A percentile compares a stretch with the other conserved stretches of the same genome.
Evolutionary conservation across 2,329 filamentous ascomycete species (phyloP).

Genomic region (Colletotrichum godetiae): DNA sequence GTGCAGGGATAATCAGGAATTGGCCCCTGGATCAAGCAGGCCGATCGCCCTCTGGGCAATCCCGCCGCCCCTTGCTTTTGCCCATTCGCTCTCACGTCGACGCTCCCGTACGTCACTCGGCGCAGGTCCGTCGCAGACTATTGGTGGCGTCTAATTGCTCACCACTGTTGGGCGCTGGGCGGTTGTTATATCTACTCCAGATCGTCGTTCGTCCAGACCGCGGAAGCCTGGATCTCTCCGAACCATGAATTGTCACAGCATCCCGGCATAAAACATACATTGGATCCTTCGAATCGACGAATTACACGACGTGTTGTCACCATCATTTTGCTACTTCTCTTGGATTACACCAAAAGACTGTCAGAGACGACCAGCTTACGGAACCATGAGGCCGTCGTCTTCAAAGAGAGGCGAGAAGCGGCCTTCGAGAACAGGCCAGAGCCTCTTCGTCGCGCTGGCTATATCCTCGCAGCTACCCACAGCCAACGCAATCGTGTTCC

Average conservation of each 20-base stretch:
- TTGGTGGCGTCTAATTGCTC: slow-evolving; percentile 24
- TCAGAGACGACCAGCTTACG: not conserved
- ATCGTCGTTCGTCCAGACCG: slow-evolving; percentile 2
- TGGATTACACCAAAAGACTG: not conserved
- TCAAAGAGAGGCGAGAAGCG: slow-evolving; percentile 15
- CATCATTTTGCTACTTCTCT: not conserved
- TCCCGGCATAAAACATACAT: not conserved
- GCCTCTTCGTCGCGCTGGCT: slow-evolving; percentile 3
- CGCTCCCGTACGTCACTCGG: slow-evolving; percentile 34
- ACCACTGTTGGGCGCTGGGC: not conserved
- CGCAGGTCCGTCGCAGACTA: slow-evolving; percentile 13
- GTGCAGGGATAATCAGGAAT: slow-evolving; percentile 36
- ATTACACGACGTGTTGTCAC: not conserved
- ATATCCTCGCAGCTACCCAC: slow-evolving; percentile 18
- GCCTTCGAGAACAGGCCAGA: not conserved
- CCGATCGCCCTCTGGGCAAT: slow-evolving; percentile 27
- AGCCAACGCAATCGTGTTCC: slow-evolving; percentile 22
- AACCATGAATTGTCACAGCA: slow-evolving; percentile 21
- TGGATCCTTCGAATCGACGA: not conserved
- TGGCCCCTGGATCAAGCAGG: slow-evolving; percentile 33
- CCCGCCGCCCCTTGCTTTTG: slow-evolving; percentile 15
- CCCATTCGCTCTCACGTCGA: slow-evolving; percentile 16
- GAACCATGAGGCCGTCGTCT: slow-evolving; percentile 21
- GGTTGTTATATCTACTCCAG: slow-evolving; percentile 24
- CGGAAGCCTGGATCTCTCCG: slow-evolving; percentile 14